Conservation (phyloP, 352 stramenopile genomes). For the Phytopythium oedochilum region DNA sequence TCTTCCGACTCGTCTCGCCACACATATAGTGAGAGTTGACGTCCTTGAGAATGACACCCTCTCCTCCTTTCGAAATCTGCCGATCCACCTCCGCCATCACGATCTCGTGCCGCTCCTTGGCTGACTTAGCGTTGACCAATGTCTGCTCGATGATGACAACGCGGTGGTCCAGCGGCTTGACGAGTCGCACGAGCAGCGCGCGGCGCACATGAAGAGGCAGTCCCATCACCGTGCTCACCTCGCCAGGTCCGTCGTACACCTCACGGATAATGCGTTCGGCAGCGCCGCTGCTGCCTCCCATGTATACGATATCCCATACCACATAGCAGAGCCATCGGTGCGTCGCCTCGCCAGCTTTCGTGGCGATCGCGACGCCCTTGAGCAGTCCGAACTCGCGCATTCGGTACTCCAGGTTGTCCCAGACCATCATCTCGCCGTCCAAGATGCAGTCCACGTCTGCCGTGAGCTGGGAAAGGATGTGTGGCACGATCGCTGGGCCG, state of each 20-base stretch:
- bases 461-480: conserved; percentile 59
- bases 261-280: conserved; percentile 50
- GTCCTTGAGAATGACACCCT: conserved; percentile 85
- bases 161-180: conserved; percentile 69
- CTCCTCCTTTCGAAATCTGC: conserved; percentile 66
- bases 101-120: conserved; percentile 69
- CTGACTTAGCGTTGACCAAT: conserved; percentile 63
- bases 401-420: conserved; percentile 76
- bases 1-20: conserved; percentile 68
- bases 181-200: conserved; percentile 51
- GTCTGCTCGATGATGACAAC: conserved; percentile 81
- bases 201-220: conserved; percentile 59
- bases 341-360: conserved; percentile 41
- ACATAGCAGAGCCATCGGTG: conserved; percentile 82
- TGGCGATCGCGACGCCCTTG: conserved; percentile 72
- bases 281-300: conserved; percentile 32
- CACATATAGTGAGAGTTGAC: conserved; percentile 88
- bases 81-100: conserved; percentile 82
- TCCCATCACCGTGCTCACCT: conserved; percentile 67
- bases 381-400: conserved; percentile 76
- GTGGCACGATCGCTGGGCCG: conserved; percentile 45
- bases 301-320: conserved; percentile 81
- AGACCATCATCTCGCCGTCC: conserved; percentile 88
- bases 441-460: conserved; percentile 66
- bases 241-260: conserved; percentile 54